Percentiles rank a stretch among this genome's conserved stretches.
phyloP scores from a whole-genome alignment of 2,329 filamentous ascomycete genomes.

The Paecilomyces fulvus region DNA sequence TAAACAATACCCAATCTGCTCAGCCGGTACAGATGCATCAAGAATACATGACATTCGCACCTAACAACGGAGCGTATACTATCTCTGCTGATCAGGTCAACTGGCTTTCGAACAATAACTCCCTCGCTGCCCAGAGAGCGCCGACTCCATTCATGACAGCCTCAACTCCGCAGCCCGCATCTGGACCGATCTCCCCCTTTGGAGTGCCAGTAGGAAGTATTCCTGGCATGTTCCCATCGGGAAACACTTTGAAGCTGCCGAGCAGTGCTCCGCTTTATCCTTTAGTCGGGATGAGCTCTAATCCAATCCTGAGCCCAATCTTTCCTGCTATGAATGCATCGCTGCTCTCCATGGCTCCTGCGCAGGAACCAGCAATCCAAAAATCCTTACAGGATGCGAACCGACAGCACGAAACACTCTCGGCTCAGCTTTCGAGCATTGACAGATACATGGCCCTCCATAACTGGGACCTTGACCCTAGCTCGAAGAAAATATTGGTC shows the following conservation, averaged over 20 bases:
- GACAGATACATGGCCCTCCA: conserved; percentile 33
- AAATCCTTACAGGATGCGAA: conserved; percentile 21
- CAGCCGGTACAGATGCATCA: conserved; percentile 7
- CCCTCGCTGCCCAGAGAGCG: conserved; percentile 6
- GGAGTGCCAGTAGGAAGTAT: conserved; percentile 2
- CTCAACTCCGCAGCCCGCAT: conserved; percentile 5
- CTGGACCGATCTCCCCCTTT: conserved; percentile 1
- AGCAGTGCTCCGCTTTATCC: conserved; percentile 5
- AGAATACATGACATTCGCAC: conserved; percentile 8
- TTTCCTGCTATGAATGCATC: conserved; percentile 6
- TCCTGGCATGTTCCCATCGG: neutral
- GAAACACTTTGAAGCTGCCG: neutral
- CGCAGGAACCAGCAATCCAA: conserved; percentile 9
- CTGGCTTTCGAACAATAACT: conserved; percentile 11
- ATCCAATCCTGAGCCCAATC: conserved; percentile 2
- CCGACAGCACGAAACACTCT: conserved; percentile 21
- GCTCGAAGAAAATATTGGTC: conserved; percentile 25
- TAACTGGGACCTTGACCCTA: conserved; percentile 27
- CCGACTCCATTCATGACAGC: conserved; percentile 6
- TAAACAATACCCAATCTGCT: conserved; percentile 4
- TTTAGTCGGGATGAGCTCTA: conserved; percentile 4
- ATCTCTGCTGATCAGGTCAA: conserved; percentile 7
- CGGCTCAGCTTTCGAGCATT: conserved; percentile 24
- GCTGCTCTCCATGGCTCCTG: conserved; percentile 2
- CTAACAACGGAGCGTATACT: conserved; percentile 6